Evolutionary conservation across 768 basidiomycete genomes (phyloP).

Genomic region (Rhodotorula paludigena): DNA sequence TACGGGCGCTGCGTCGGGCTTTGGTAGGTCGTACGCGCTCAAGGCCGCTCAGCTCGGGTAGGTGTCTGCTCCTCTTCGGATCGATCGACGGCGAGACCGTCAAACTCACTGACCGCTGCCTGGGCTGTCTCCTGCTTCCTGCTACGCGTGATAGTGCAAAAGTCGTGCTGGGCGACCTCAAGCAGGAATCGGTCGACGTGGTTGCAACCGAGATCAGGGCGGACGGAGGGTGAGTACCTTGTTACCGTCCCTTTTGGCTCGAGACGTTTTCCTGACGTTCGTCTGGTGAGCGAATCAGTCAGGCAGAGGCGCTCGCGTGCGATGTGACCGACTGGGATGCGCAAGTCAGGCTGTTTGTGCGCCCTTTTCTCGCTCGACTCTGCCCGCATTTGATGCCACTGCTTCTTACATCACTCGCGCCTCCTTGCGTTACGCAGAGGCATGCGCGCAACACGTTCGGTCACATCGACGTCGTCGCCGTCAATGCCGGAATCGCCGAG

Average conservation of each 20-base stretch:
- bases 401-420: neutral
- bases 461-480: slow-evolving; percentile 42
- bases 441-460: slow-evolving; percentile 22
- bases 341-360: slow-evolving; percentile 28
- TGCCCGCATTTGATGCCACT: no score
- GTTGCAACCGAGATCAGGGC: slow-evolving; percentile 21
- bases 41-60: slow-evolving; percentile 4
- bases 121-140: no score
- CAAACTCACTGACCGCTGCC: neutral
- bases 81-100: no score
- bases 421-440: no score
- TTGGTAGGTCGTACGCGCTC: slow-evolving; percentile 10
- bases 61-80: neutral
- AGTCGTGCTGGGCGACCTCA: slow-evolving; percentile 18
- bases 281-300: neutral
- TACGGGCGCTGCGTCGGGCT: slow-evolving; percentile 22
- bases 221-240: slow-evolving; percentile 9
- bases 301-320: slow-evolving; percentile 16
- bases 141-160: slow-evolving; percentile 11
- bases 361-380: neutral
- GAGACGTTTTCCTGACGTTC: fast-evolving
- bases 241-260: neutral
- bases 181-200: neutral
- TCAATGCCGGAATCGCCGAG: slow-evolving; percentile 52
- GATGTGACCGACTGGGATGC: slow-evolving; percentile 25